A percentile compares a stretch with the other conserved stretches of the same genome.
phyloP scores from a whole-genome alignment of 2,329 filamentous ascomycete genomes.

The Leptoxyphium fumago region DNA sequence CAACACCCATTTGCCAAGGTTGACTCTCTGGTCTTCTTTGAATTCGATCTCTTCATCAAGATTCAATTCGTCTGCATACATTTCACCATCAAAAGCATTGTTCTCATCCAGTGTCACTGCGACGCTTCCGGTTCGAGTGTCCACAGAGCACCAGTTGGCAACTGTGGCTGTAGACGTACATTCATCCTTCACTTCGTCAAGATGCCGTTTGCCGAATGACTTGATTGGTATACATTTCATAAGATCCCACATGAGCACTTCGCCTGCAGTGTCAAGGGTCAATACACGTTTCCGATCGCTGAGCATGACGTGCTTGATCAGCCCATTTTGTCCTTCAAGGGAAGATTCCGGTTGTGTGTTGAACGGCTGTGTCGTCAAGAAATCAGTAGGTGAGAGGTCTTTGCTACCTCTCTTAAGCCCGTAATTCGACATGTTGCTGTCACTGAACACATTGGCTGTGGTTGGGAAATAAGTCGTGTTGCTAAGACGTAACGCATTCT shows the following conservation, averaged over 20 bases:
- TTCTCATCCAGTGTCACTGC: constrained; percentile 86
- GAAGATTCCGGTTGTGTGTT: constrained; percentile 32
- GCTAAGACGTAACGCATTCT: constrained; percentile 67
- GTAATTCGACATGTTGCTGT: constrained; percentile 17
- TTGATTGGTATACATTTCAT: constrained; percentile 74
- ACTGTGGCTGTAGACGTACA: constrained; percentile 82
- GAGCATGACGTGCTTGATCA: constrained; percentile 83
- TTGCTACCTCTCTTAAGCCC: background rate
- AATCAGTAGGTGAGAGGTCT: constrained; percentile 1
- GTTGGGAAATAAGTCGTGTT: constrained; percentile 66
- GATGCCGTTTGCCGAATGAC: constrained; percentile 84
- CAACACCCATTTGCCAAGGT: constrained; percentile 90
- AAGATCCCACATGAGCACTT: constrained; percentile 90
- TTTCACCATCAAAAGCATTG: constrained; percentile 93
- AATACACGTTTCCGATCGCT: constrained; percentile 82
- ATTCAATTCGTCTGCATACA: constrained; percentile 82
- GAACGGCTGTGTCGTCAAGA: constrained; percentile 23
- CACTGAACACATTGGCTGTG: constrained; percentile 17
- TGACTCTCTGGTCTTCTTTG: constrained; percentile 88
- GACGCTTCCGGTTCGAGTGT: constrained; percentile 81
- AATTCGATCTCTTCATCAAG: constrained; percentile 64
- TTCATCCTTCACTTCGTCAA: constrained; percentile 79
- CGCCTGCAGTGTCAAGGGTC: constrained; percentile 86
- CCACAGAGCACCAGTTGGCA: constrained; percentile 90
- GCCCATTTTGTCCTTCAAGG: constrained; percentile 86